Evolutionary conservation across 2,329 filamentous ascomycete species (phyloP).

Genomic region (Cryphonectria japonica): DNA sequence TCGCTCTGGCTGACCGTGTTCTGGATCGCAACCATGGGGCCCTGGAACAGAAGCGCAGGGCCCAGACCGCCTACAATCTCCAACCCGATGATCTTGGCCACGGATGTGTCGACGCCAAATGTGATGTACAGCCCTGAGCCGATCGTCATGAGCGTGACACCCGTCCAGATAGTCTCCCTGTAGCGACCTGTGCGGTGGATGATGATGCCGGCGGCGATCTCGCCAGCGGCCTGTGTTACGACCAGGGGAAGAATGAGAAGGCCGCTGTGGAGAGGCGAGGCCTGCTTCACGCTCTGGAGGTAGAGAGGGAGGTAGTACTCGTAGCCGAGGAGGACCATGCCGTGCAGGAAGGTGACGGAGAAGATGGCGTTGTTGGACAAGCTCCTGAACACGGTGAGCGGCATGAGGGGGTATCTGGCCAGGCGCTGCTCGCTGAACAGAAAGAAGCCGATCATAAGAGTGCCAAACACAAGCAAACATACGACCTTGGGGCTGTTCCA

Average conservation of each 20-base stretch:
- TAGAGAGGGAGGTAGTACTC: constrained; percentile 72
- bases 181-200: constrained; percentile 60
- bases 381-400: constrained; percentile 58
- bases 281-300: constrained; percentile 64
- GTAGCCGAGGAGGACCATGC: constrained; percentile 59
- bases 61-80: neutral
- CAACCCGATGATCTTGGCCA: neutral
- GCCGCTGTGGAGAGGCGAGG: constrained; percentile 57
- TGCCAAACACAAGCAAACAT: constrained; percentile 61
- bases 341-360: constrained; percentile 44
- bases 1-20: constrained; percentile 58
- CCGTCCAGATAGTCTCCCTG: constrained; percentile 53
- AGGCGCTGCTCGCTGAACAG: constrained; percentile 63
- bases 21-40: constrained; percentile 63
- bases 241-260: constrained; percentile 34
- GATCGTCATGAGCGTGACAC: constrained; percentile 55
- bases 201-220: constrained; percentile 32
- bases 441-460: constrained; percentile 51
- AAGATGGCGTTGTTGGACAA: constrained; percentile 59
- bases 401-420: constrained; percentile 67
- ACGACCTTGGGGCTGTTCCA: constrained; percentile 64
- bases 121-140: constrained; percentile 59
- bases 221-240: neutral
- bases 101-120: constrained; percentile 39
- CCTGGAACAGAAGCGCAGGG: constrained; percentile 35